Evolutionary conservation across 75 land plant species (phyloP).

Genomic region (Cunninghamia lanceolata): DNA sequence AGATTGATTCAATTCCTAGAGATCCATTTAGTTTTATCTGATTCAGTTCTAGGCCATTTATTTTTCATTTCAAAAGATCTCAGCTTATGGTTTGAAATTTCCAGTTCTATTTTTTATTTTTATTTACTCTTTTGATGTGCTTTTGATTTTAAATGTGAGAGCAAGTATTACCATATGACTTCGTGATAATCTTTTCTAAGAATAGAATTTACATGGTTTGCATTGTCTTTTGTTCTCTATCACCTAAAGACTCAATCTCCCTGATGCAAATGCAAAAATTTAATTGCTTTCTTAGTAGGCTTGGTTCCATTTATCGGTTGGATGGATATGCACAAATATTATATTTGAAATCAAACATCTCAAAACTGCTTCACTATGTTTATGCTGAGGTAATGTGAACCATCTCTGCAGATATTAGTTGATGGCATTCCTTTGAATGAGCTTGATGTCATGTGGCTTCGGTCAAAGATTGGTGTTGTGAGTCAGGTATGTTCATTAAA

Average conservation of each 20-base stretch:
- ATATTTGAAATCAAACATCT: not conserved
- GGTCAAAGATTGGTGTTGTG: slow-evolving; percentile 83
- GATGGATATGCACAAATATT: not conserved
- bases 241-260: not conserved
- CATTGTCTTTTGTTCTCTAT: not conserved
- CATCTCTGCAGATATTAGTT: slow-evolving; percentile 56
- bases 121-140: not conserved
- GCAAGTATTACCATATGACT: not conserved
- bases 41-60: not conserved
- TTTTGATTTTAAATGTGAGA: not conserved
- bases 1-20: not conserved
- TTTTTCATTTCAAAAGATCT: not conserved
- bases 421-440: slow-evolving; percentile 74
- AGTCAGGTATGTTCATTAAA: slow-evolving; percentile 60
- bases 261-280: not conserved
- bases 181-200: not conserved
- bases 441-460: slow-evolving; percentile 76
- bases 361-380: not conserved
- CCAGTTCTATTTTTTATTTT: not conserved
- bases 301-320: not conserved
- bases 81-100: not conserved
- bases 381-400: not conserved
- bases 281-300: not conserved
- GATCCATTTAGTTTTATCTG: not conserved
- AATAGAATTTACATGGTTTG: not conserved